phyloP scores from a whole-genome alignment of 2,329 filamentous ascomycete species.

The Aspergillus uvarum region DNA sequence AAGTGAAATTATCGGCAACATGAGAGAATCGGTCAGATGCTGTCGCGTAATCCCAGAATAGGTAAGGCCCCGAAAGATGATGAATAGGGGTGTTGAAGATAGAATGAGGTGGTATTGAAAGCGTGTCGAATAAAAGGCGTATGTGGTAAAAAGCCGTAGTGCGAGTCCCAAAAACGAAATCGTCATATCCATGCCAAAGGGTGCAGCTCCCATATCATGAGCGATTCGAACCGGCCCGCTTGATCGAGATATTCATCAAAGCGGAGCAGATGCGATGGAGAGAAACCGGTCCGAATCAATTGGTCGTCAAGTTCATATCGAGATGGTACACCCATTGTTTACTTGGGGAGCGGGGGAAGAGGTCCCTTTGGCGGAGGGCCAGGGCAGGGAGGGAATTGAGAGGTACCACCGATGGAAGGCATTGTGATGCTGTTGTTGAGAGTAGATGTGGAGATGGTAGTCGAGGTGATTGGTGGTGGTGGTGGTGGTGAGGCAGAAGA shows the following conservation, averaged over 20 bases:
- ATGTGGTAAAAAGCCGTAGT: constrained; percentile 22
- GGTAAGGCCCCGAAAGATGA: constrained; percentile 6
- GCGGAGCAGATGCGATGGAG: constrained; percentile 20
- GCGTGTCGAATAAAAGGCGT: constrained; percentile 18
- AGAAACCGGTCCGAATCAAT: constrained; percentile 25
- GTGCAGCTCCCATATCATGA: constrained; percentile 21
- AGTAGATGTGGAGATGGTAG: not conserved
- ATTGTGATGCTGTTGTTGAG: constrained; percentile 23
- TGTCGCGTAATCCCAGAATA: constrained; percentile 10
- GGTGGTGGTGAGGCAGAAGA: constrained; percentile 11
- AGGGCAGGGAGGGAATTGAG: constrained; percentile 42
- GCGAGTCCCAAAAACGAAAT: constrained; percentile 30
- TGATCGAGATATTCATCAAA: constrained; percentile 1
- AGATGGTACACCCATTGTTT: constrained; percentile 21
- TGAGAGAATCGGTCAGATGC: constrained; percentile 1
- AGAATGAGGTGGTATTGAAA: constrained; percentile 6
- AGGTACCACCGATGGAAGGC: constrained; percentile 37
- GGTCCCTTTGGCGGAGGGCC: constrained; percentile 42
- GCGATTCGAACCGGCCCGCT: constrained; percentile 18
- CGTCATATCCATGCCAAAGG: constrained; percentile 34
- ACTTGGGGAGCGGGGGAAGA: constrained; percentile 41
- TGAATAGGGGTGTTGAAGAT: constrained; percentile 7
- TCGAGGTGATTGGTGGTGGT: constrained; percentile 1
- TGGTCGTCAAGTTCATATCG: constrained; percentile 36
- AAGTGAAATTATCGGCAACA: not conserved